Conservation (phyloP, 2,329 filamentous ascomycete species). For the Epichloe sylvatica region DNA sequence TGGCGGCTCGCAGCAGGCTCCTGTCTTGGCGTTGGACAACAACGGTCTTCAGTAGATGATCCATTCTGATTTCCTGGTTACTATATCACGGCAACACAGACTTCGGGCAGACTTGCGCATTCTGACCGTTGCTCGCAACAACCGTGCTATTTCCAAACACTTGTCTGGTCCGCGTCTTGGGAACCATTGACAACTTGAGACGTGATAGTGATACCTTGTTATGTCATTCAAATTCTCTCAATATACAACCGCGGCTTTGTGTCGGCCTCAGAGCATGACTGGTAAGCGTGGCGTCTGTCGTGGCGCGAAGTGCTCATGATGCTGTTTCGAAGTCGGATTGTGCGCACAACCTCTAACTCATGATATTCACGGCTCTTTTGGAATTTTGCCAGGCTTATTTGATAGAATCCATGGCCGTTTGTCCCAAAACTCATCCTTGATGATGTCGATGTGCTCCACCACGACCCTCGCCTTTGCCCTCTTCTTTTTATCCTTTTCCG, state of each 20-base stretch:
- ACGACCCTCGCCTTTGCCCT: slow-evolving; percentile 67
- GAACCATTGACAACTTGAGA: not conserved
- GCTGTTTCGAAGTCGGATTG: not conserved
- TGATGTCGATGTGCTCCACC: slow-evolving; percentile 81
- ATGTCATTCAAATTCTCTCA: not conserved
- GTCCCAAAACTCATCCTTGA: slow-evolving; percentile 90
- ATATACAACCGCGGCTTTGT: too few species aligned
- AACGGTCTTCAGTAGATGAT: not conserved
- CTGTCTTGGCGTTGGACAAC: not conserved
- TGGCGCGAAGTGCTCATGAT: not conserved
- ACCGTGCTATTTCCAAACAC: not conserved
- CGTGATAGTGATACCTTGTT: not conserved
- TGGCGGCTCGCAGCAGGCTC: too few species aligned
- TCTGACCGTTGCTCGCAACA: not conserved
- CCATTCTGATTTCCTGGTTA: not conserved
- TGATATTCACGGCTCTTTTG: slow-evolving; percentile 35
- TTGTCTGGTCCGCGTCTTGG: not conserved
- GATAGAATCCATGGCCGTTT: slow-evolving; percentile 71
- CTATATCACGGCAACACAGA: not conserved
- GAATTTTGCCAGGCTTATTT: slow-evolving; percentile 56
- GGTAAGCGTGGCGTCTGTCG: not conserved
- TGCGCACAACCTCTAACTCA: too few species aligned
- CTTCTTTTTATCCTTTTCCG: slow-evolving; percentile 70
- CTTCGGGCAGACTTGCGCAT: not conserved
- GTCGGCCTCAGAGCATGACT: not conserved